Base-by-base conservation (phyloP, 1,284 basidiomycete species). In the Apiotrichum sp. region DNA sequence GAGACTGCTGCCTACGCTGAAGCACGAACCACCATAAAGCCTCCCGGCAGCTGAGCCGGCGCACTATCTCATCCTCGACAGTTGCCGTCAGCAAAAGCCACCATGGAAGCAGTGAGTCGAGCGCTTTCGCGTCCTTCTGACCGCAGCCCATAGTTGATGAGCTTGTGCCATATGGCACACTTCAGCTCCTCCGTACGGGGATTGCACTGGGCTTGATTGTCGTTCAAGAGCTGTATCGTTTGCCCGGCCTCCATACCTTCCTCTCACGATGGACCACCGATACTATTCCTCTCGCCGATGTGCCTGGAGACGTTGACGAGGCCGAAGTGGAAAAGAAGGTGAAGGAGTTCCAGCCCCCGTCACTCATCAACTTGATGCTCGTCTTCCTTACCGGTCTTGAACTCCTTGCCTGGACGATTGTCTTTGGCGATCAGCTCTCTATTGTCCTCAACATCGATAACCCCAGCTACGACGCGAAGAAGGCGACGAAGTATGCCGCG, bases 351-450 rank as follows among this genome's bases (percentile, higher is more conserved):
- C 22, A 38, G 11, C 59, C 59, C 0, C 35, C 48, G n/a, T 36
- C 34, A 29, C 10, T 32, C 6, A 40, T 57, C 29, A 47, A 56
- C 29, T 40, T 22, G 11, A 41, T 67, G 7, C 52, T 76, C 14
- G 65, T 68, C 9, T 46, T 43, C 10, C 35, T 70, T 3, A 66
- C 57, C 0, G 50, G 65, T 14, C 32, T 61, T 29, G 67, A 65
- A 48, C 56, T 66, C 4, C 66, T 56, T 3, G 58, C 62, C 2
- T 76, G 74, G 74, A 61, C 62, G 22, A 65, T 59, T 3, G 53
- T 66, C 10, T 58, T 68, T 11, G 73, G 69, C 13, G 56, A 50
- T 43, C 45, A 61, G 14, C 55, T 72, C 5, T 44, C 64, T 10
- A 11, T 32, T 4, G 58, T 61, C 3, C 50, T 52, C 11, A 42